Evolutionary conservation across 2,329 filamentous ascomycete species (phyloP), one percentile per base, ranked within the genome.

Genomic region (Cytospora schulzeri): DNA sequence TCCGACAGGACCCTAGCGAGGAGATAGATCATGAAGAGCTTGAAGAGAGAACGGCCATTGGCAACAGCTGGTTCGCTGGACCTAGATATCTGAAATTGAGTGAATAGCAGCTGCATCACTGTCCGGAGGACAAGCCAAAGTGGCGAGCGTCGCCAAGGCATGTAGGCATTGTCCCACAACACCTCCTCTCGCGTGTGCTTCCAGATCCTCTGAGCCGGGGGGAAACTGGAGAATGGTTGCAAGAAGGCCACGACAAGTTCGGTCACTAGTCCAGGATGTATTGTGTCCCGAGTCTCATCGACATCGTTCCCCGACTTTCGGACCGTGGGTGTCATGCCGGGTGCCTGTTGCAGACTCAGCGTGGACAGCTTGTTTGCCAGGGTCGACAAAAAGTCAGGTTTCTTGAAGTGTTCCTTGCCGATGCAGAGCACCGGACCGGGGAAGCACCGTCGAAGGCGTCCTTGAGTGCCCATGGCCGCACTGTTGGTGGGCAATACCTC

Each of bases 161-260:
- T 52, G 6, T 4, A 4, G 14, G 58, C 56, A 1, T 64, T 55
- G 2, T 68, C 65, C 75, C 77, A 86, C 12, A 83, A 63, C 1
- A 86, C 78, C 17, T 88, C 84, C 48, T 88, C 84, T 2, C 83
- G 79, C 0, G 81, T 83, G 33, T 81, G 75, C 64, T 88, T 88
- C 52, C 67, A 73, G n/a, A 87, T 76, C 0, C 75, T 72, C 0
- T 57, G 8, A 0, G 69, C 68, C 0, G 70, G 19, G 4, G 67
- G 62, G 0, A 70, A 62, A 2, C 67, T 58, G 0, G 81, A 82
- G 1, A 79, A 64, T 5, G 78, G 74, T 15, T 73, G 71, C 2
- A 85, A 67, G 4, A 83, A 73, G 0, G 76, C 76, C 0, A 68
- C 57, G 4, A 80, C 73, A 9, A 84, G 76, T 50, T 86, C 80